A percentile compares a stretch with the other conserved stretches of the same genome.
phyloP scores from a whole-genome alignment of 441 rosid genomes.

The Gossypium lobatum region DNA sequence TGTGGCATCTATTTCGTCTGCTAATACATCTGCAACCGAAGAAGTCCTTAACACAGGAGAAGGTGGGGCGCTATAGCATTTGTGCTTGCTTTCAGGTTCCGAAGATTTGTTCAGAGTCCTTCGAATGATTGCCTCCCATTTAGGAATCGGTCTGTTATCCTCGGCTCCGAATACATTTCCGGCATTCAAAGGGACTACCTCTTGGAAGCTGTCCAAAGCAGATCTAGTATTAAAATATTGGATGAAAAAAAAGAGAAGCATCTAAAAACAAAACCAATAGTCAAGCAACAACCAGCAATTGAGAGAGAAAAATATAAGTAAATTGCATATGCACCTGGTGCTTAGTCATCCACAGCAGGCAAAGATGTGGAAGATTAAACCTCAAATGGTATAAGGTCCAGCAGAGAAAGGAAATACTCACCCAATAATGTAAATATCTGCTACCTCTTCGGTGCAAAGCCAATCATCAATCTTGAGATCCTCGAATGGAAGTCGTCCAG shows the following conservation, averaged over 20 bases:
- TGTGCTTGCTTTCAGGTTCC: constrained; percentile 47
- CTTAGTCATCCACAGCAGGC: background rate
- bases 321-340: background rate
- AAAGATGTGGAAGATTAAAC: constrained; percentile 7
- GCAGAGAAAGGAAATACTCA: constrained; percentile 17
- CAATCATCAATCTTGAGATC: constrained; percentile 78
- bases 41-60: constrained; percentile 77
- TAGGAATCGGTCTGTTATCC: constrained; percentile 72
- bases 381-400: background rate
- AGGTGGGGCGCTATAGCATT: constrained; percentile 87
- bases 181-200: constrained; percentile 96
- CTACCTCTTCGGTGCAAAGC: constrained; percentile 69
- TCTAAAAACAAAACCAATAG: background rate
- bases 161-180: constrained; percentile 96
- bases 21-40: constrained; percentile 64
- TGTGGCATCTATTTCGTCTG: constrained; percentile 47
- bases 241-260: background rate
- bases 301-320: background rate
- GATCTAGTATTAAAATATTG: background rate
- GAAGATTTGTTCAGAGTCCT: constrained; percentile 70
- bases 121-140: constrained; percentile 91
- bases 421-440: constrained; percentile 92
- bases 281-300: background rate
- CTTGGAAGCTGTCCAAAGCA: constrained; percentile 59
- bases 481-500: constrained; percentile 69